Evolutionary conservation across 768 basidiomycete genomes (phyloP).

Genomic region (Auricularia sp.): DNA sequence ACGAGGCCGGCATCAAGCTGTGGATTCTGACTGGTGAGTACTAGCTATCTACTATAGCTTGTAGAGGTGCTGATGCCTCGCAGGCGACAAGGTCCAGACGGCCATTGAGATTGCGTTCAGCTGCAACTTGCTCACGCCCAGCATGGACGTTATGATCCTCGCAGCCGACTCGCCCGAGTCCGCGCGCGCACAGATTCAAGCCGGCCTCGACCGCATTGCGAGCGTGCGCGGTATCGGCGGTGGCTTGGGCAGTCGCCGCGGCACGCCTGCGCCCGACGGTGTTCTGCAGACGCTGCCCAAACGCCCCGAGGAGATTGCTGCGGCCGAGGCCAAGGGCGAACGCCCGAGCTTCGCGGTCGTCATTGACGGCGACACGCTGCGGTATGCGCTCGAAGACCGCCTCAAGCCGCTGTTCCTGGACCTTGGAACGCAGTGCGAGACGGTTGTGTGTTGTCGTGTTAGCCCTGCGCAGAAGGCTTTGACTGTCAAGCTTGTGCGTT

Average conservation of each 20-base stretch:
- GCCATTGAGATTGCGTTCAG: constrained; percentile 97
- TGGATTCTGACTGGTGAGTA: constrained; percentile 86
- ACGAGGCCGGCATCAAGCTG: constrained; percentile 89
- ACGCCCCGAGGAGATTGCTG: constrained; percentile 7
- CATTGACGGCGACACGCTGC: constrained; percentile 89
- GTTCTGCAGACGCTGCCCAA: not conserved
- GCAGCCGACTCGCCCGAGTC: constrained; percentile 71
- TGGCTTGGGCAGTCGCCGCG: constrained; percentile 27
- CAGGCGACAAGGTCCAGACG: constrained; percentile 94
- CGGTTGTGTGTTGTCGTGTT: constrained; percentile 96
- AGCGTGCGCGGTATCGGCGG: constrained; percentile 57
- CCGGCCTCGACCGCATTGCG: constrained; percentile 87
- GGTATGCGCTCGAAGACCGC: constrained; percentile 64
- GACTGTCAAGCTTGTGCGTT: constrained; percentile 77
- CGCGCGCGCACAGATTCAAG: constrained; percentile 80
- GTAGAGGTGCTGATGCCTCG: not conserved
- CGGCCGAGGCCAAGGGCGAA: constrained; percentile 6
- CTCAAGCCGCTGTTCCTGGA: constrained; percentile 84
- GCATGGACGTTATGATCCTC: constrained; percentile 96
- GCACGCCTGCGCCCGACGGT: constrained; percentile 37
- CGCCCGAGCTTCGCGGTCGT: constrained; percentile 83
- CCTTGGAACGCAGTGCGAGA: constrained; percentile 91
- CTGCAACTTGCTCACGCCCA: constrained; percentile 86
- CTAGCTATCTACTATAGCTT: constrained; percentile 9
- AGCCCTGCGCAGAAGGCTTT: constrained; percentile 97